Base-by-base conservation (phyloP, 2,329 filamentous ascomycete genomes). In the Thelonectria blattea region DNA sequence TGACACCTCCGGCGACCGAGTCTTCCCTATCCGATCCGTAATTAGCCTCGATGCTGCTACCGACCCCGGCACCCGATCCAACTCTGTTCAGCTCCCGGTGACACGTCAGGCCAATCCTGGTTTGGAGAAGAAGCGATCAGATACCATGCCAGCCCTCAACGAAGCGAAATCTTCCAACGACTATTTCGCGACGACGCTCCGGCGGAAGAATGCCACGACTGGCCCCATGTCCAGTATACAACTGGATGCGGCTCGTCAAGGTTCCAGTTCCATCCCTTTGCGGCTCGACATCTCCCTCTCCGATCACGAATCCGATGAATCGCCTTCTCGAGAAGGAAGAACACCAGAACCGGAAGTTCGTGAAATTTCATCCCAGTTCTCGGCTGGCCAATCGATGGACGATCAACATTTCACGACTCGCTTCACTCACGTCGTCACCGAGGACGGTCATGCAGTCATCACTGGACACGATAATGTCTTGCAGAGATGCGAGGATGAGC, bases 401-500 rank as follows among this genome's bases (percentile, higher is more conserved):
- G 73, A 78, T 9, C 80, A 86, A 1, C 78, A 91, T 24, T 72
- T 93, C 2, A 91, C 91, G 1, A 82, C 87, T 22, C 88, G 92
- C 2, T 96, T 96, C 76, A 90, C 88, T 66, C 91, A 97, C 71
- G 81, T 91, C 4, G 79, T 89, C 24, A 93, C 91, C 0, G 87
- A 91, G 2, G 90, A 88, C 15, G 92, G 92, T 0, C 92, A 97
- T 76, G 87, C 90, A 24, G 85, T 96, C 30, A 91, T 96, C 55
- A 95, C 91, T 1, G 92, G 92, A 6, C 84, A 90, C 56, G 88
- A 92, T 54, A 89, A 87, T 2, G 85, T 83, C 1, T 78, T 95
- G 46, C 91, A 96, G 72, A 85, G 87, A 53, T 97, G 93, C 71
- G 93, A 97, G 74, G 93, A 97, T 70, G 93, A 97, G 70, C 92